Percentiles rank a stretch among this genome's conserved stretches.
These are phyloP conservation scores for Talaromyces nanjingensis DNA, from an alignment of 495 filamentous ascomycete genomes.

Conservation along the genomic window DNA sequence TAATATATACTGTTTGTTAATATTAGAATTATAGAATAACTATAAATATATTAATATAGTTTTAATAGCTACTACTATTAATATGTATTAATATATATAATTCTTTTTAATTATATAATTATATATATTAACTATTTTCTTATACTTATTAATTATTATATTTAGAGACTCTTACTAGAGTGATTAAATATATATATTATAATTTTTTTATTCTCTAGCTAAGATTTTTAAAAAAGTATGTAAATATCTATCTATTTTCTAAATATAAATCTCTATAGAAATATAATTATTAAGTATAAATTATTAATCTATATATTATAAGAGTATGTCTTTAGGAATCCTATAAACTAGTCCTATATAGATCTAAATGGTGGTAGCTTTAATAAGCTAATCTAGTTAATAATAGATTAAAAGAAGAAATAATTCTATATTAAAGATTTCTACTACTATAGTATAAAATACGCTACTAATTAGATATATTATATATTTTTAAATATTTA, in stretches of 20 bases:
- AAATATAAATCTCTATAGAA: constrained; percentile 12
- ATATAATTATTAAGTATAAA: not conserved
- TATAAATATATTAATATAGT: constrained; percentile 4
- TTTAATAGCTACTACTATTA: not conserved
- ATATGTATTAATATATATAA: constrained; percentile 6
- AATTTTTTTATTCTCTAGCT: constrained; percentile 11
- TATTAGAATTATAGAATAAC: not conserved
- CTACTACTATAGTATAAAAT: too few species aligned
- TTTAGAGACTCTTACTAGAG: constrained; percentile 12
- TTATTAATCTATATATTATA: too few species aligned
- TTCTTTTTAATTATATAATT: constrained; percentile 5
- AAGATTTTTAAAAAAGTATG: constrained; percentile 5
- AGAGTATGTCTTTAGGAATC: too few species aligned
- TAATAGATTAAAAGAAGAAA: constrained; percentile 3
- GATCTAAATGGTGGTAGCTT: too few species aligned
- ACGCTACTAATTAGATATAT: too few species aligned
- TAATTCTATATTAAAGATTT: constrained; percentile 9
- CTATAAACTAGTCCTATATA: too few species aligned
- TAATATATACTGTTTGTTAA: not conserved
- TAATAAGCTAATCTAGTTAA: too few species aligned
- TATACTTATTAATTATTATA: constrained; percentile 11
- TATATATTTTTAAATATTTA: too few species aligned
- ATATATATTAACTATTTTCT: constrained; percentile 3
- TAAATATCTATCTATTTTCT: constrained; percentile 10
- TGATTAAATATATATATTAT: constrained; percentile 11